Evolutionary conservation across 306 rosid genomes (phyloP), one percentile per base, ranked within the genome.

Genomic region (Cicer pinnatifidum): DNA sequence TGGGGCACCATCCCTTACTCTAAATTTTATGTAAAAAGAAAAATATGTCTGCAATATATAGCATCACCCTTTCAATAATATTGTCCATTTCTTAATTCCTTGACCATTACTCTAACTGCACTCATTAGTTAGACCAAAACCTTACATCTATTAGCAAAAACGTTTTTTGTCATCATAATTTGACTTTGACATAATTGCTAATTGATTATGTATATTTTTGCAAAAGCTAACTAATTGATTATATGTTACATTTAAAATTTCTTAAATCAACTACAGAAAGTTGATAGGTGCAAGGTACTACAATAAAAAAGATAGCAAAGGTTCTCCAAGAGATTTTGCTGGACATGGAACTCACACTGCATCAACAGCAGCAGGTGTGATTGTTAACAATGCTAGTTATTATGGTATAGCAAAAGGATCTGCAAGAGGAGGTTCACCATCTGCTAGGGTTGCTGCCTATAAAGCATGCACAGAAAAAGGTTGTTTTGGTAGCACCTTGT

Each of bases 281-380:
- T 69, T 93, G 88, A 86, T 93, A 72, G 93, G 98, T 20, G 97
- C 98, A 78, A 90, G 96, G 79, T 93, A 82, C 89, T 93, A 89
- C 47, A 77, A 77, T 39, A 17, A 9, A 13, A 56, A 71, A 56
- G 62, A 44, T 33, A 7, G 76, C 68, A 84, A 62, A 11, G 90
- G 86, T 59, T 85, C 96, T 1, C 93, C 98, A 10, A 89, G 97
- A 79, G 98, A 93, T 77, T 52, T 76, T 35, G 73, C 80, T 20
- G 98, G 91, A 68, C 97, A 91, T 33, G 98, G 98, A 11, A 89
- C 96, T 10, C 98, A 93, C 80, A 88, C 91, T 13, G 58, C 97
- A 38, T 93, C 98, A 23, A 93, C 56, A 38, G 97, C 98, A 12
- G 90, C 89, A 0, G 98, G 98, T 35, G 77, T 47, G 12, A 39